Conservation (phyloP, 2,329 filamentous ascomycete species). For the Colletotrichum australisinense region DNA sequence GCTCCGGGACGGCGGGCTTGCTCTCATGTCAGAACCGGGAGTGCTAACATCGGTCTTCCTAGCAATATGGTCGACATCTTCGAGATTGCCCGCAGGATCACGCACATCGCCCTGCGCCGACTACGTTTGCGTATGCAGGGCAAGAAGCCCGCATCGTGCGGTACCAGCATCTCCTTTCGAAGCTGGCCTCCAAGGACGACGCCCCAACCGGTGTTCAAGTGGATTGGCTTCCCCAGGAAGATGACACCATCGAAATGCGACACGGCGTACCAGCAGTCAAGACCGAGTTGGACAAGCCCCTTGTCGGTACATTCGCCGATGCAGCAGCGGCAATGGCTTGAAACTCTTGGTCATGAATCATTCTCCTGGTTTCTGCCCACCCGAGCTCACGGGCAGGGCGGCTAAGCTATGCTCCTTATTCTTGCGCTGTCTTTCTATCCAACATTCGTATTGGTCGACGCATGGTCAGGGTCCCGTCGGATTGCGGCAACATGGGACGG, state of each 20-base stretch:
- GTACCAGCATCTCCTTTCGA: conserved; percentile 72
- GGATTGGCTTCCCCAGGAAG: conserved; percentile 65
- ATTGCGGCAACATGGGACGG: conserved; percentile 28
- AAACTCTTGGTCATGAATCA: conserved; percentile 25
- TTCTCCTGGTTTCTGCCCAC: background rate
- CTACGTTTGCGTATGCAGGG: conserved; percentile 61
- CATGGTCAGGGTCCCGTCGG: conserved; percentile 21
- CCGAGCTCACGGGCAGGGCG: conserved; percentile 1
- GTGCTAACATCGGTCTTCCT: conserved; percentile 36
- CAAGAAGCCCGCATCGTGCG: conserved; percentile 67
- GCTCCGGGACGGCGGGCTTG: conserved; percentile 29
- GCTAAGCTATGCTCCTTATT: background rate
- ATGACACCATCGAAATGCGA: conserved; percentile 60
- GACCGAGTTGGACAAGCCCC: conserved; percentile 53
- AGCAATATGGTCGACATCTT: conserved; percentile 78
- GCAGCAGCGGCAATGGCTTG: conserved; percentile 64
- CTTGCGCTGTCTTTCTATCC: conserved; percentile 1
- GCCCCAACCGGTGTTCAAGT: conserved; percentile 57
- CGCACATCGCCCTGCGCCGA: conserved; percentile 46
- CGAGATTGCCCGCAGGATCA: conserved; percentile 69
- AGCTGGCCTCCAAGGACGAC: conserved; percentile 62
- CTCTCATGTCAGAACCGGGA: conserved; percentile 21
- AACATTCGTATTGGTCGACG: conserved; percentile 20
- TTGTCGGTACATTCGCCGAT: conserved; percentile 71
- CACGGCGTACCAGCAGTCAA: conserved; percentile 51